Evolutionary conservation across 352 stramenopile genomes (phyloP).

Genomic region (Peronosclerospora sorghi): DNA sequence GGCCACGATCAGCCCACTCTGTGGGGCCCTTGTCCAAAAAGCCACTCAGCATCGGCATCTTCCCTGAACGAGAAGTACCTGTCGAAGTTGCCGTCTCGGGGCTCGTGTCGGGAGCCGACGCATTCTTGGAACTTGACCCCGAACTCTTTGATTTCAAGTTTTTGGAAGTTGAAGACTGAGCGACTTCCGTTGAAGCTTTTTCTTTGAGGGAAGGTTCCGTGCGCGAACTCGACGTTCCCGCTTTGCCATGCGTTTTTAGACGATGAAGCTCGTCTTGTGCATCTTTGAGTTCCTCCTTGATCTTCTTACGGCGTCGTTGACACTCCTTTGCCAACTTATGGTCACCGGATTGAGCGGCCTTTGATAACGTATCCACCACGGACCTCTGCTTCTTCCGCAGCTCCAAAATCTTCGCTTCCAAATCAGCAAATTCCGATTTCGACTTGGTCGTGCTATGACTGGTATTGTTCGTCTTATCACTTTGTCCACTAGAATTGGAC

Average conservation of each 20-base stretch:
- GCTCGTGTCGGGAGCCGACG: slow-evolving; percentile 11
- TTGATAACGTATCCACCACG: slow-evolving; percentile 59
- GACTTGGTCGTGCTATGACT: slow-evolving; percentile 17
- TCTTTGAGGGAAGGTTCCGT: slow-evolving; percentile 10
- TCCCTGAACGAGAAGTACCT: slow-evolving; percentile 17
- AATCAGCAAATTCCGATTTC: slow-evolving; percentile 36
- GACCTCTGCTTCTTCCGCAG: slow-evolving; percentile 69
- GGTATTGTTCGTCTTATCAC: slow-evolving; percentile 22
- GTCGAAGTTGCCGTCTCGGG: slow-evolving; percentile 7
- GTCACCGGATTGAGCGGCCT: slow-evolving; percentile 57
- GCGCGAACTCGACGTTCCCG: slow-evolving; percentile 1
- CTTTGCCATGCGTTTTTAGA: slow-evolving; percentile 37
- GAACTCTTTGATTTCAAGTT: slow-evolving; percentile 16
- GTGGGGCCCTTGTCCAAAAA: slow-evolving; percentile 84
- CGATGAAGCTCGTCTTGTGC: slow-evolving; percentile 55
- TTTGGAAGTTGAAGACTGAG: slow-evolving; percentile 10
- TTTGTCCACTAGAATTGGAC: slow-evolving; percentile 7
- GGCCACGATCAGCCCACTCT: slow-evolving; percentile 62
- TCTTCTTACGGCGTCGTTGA: slow-evolving; percentile 53
- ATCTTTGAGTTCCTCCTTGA: slow-evolving; percentile 67
- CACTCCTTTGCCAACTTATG: slow-evolving; percentile 69
- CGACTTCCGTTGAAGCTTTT: slow-evolving; percentile 6
- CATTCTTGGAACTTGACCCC: slow-evolving; percentile 24
- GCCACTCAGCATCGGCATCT: slow-evolving; percentile 61
- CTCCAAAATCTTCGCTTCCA: slow-evolving; percentile 67